Evolutionary conservation across 306 rosid species (phyloP), one percentile per base, ranked within the genome.

Genomic region (Inga leiocalycina): DNA sequence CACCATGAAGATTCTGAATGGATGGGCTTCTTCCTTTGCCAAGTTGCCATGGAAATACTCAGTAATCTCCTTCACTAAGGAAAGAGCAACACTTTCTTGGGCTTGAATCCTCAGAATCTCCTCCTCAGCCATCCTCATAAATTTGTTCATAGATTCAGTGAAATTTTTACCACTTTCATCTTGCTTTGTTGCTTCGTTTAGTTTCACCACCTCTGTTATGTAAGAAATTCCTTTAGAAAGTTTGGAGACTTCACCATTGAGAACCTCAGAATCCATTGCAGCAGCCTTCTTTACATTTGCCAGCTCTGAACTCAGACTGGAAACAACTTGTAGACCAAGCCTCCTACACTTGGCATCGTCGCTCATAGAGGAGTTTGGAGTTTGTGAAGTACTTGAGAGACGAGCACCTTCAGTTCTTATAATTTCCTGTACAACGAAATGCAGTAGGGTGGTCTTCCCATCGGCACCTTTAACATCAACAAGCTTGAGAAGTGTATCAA

Each of bases 31-130:
- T 93, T 96, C 99, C 85, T 88, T 96, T 6, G 93, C 67, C 19
- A 95, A 89, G 84, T 96, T 91, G 20, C 99, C 99, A 72, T 93
- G 99, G 87, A 96, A 96, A 83, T 96, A 96, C 85, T 96, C 99
- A 0, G 98, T 96, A 14, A 93, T 91, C 88, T 92, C 99, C 90
- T 96, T 96, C 83, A 96, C 99, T 52, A 96, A 83, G 41, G 98
- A 84, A 79, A 92, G 12, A 17, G 94, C 92, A 82, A 92, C 98
- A 66, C 89, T 96, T 89, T 91, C 99, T 74, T 91, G 94, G 16
- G 97, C 97, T 91, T 88, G 94, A 74, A 91, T 81, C 87, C 83
- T 92, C 10, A 87, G 82, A 57, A 93, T 88, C 74, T 96, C 98
- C 88, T 88, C 97, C 79, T 92, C 94, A 0, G 99, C 98, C 88